Evolutionary conservation across 1,284 basidiomycete species (phyloP), one percentile per base, ranked within the genome.

Genomic region (Peniophora sp.): DNA sequence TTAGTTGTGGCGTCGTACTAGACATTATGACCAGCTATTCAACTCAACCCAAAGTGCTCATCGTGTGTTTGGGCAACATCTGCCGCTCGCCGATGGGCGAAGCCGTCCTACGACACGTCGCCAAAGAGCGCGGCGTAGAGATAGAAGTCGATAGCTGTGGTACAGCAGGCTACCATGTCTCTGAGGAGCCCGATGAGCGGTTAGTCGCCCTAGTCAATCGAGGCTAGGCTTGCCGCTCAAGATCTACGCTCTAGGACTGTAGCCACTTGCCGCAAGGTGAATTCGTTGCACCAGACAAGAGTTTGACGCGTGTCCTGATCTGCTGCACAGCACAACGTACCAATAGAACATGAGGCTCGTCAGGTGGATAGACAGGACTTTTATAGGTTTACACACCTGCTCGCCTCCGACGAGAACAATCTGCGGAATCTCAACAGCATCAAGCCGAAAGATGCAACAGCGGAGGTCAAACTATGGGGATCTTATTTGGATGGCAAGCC

Each of bases 1-100:
- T 12, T 12, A 6, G 27, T 32, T n/a, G n/a, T n/a, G n/a, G n/a
- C 27, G 12, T 6, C 12, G 12, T 32, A 32, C 27, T 32, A 32
- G 27, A 32, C 27, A 12, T 12, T 32, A 32, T 32, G 27, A 32
- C 38, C 38, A n/a, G 8, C 38, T 8, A 34, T 17, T 0, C 3
- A 27, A 62, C 60, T 59, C 50, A 55, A 19, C 62, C 60, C 2
- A 73, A 72, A 47, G 83, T 83, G 27, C 77, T 90, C 38, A 66
- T 89, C 52, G 85, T 89, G 36, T 90, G 88, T 59, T 68, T 89
- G 27, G 85, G 86, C 16, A 89, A 89, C 63, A 88, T 89, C 53
- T 88, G 85, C 61, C 79, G 86, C 39, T 87, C 85, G 27, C 87
- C 86, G 1, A 86, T 90, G 78, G 87, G 87, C 27, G 85, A 89